Evolutionary conservation across 2,329 filamentous ascomycete genomes (phyloP).

Genomic region (Didymellaceae sp.): DNA sequence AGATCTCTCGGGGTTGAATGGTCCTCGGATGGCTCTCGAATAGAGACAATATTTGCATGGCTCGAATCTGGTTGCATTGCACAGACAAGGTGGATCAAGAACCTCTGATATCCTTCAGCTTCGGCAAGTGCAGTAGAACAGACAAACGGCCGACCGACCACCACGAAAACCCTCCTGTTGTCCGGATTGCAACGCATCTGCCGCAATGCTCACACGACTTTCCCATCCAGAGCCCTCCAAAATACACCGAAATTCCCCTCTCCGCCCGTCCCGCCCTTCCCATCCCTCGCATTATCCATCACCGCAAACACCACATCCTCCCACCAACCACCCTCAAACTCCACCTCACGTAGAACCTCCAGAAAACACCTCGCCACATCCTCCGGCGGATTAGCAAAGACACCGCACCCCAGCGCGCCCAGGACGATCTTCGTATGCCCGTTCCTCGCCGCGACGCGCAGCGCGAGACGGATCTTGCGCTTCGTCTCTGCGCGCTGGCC

Average conservation of each 20-base stretch:
- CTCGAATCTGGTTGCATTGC: too few relatives aligned
- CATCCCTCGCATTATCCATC: slow-evolving; percentile 47
- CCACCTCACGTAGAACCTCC: slow-evolving; percentile 64
- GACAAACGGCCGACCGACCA: too few relatives aligned
- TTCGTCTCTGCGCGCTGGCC: slow-evolving; percentile 62
- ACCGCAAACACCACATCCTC: slow-evolving; percentile 70
- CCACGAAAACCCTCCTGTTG: too few relatives aligned
- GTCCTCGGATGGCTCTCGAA: too few relatives aligned
- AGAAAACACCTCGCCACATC: slow-evolving; percentile 69
- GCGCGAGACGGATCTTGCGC: slow-evolving; percentile 66
- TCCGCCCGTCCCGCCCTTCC: slow-evolving; percentile 36
- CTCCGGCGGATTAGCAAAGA: slow-evolving; percentile 66
- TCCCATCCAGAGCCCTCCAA: slow-evolving; percentile 33
- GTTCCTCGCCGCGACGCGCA: slow-evolving; percentile 65
- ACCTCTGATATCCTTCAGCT: too few relatives aligned
- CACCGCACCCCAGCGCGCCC: slow-evolving; percentile 73
- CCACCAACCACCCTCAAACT: slow-evolving; percentile 72
- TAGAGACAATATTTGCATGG: too few relatives aligned
- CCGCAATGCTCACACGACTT: slow-evolving; percentile 28
- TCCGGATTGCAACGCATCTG: too few relatives aligned
- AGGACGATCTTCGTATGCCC: slow-evolving; percentile 67
- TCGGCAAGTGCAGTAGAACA: too few relatives aligned
- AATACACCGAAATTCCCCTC: slow-evolving; percentile 62
- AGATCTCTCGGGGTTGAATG: too few relatives aligned
- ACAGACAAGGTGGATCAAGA: too few relatives aligned